Base-by-base conservation (phyloP, 257 asterid genomes). In the Solanum etuberosum region DNA sequence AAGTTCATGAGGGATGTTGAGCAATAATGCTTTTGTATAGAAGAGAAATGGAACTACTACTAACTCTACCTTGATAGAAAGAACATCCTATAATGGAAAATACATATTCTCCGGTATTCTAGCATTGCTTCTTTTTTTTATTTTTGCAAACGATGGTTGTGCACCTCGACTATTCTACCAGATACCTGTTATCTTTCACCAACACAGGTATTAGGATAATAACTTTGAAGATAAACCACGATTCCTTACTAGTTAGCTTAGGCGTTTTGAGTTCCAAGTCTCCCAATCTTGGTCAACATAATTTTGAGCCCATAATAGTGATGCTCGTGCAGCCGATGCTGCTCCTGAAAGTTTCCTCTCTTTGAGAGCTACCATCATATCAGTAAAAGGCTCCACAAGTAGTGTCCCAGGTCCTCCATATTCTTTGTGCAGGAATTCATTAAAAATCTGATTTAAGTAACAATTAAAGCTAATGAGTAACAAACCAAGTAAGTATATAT, bases 351-450 rank as follows among this genome's bases (percentile, higher is more conserved):
- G 92, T 81, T 87, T 86, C 90, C 89, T 90, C 88, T 94, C 97
- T 90, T 93, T 91, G 48, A 94, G 91, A 10, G 87, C 92, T 89
- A 94, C 87, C 95, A 94, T 92, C 95, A 93, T 93, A 88, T 93
- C 91, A 11, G 95, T 91, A 85, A 94, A 93, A 76, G 98, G 97
- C 90, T 93, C 96, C 68, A 94, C 90, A 89, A 89, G 61, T 77
- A 91, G 90, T 34, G 99, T 94, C 73, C 97, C 95, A 2, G 94
- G 95, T 71, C 98, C 98, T 90, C 97, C 98, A 84, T 93, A 96
- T 8, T 92, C 95, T 81, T 85, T 80, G 88, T 67, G 91, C 83
- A 94, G 57, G 91, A 94, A 95, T 51, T 93, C 94, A 84, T 90
- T 77, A 70, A 94, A 91, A 85, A 93, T 91, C 97, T 95, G 93